phyloP scores from a whole-genome alignment of 2,329 filamentous ascomycete genomes.

The Geosmithia morbida region DNA sequence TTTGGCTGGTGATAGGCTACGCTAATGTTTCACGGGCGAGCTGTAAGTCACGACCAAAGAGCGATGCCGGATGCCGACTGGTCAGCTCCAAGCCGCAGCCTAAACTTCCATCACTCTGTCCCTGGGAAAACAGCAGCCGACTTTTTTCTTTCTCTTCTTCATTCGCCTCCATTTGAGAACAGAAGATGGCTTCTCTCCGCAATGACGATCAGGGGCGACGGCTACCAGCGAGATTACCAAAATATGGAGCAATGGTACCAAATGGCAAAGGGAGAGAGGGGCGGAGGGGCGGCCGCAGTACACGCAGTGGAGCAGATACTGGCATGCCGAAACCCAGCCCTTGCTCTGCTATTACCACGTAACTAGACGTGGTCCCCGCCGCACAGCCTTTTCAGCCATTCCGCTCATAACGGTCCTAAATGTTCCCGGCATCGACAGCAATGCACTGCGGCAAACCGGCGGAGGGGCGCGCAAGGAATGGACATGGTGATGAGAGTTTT shows the following conservation, averaged over 20 bases:
- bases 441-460: not conserved
- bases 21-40: slow-evolving; percentile 4
- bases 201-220: not conserved
- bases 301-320: not conserved
- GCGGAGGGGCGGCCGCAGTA: not conserved
- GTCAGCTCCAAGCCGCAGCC: not conserved
- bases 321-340: not conserved
- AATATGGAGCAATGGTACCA: not conserved
- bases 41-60: slow-evolving; percentile 12
- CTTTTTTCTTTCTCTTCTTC: not conserved
- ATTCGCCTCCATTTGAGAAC: not conserved
- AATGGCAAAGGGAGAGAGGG: not conserved
- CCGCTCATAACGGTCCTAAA: not conserved
- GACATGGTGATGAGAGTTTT: not conserved
- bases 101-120: not conserved
- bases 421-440: not conserved
- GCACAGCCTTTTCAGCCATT: not conserved
- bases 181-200: not conserved
- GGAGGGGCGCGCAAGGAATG: not conserved
- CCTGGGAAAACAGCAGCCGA: not conserved
- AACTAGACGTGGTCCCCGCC: not conserved
- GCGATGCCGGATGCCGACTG: slow-evolving; percentile 2
- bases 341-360: not conserved
- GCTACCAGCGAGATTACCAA: not conserved
- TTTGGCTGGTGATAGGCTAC: slow-evolving; percentile 14